Conservation (phyloP, 2,329 filamentous ascomycete genomes). For the Sarocladiaceae sp. region DNA sequence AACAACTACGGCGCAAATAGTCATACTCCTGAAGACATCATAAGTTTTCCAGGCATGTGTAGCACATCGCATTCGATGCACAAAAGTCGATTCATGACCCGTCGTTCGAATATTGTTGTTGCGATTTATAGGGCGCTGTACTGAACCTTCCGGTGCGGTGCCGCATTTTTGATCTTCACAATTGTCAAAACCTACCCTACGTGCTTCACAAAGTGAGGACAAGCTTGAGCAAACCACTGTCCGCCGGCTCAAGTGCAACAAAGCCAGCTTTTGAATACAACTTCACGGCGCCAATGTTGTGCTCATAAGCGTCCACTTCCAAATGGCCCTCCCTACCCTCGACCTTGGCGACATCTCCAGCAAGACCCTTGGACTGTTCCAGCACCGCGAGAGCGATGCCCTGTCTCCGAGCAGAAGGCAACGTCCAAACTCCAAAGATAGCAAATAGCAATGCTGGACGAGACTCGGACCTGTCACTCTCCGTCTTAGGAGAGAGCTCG, state of each 20-base stretch:
- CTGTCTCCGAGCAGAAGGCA: neutral
- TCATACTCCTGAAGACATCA: too few relatives aligned
- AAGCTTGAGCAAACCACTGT: too few relatives aligned
- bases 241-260: neutral
- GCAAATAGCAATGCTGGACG: neutral
- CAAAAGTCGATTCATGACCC: too few relatives aligned
- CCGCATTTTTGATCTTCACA: too few relatives aligned
- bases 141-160: too few relatives aligned
- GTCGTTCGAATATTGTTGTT: too few relatives aligned
- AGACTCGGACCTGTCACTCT: neutral
- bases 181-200: too few relatives aligned
- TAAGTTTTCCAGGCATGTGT: too few relatives aligned
- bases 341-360: neutral
- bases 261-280: neutral
- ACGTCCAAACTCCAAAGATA: neutral
- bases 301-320: neutral
- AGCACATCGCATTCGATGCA: too few relatives aligned
- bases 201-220: conserved; percentile 5
- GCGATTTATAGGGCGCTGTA: too few relatives aligned
- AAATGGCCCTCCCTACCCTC: neutral
- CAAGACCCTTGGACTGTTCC: neutral
- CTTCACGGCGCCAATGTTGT: neutral
- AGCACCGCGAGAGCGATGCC: neutral
- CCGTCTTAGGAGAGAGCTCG: neutral
- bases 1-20: too few relatives aligned